These are phyloP conservation scores for Dalechampia spathulata DNA, from an alignment of 441 rosid species.

Conservation along the genomic window DNA sequence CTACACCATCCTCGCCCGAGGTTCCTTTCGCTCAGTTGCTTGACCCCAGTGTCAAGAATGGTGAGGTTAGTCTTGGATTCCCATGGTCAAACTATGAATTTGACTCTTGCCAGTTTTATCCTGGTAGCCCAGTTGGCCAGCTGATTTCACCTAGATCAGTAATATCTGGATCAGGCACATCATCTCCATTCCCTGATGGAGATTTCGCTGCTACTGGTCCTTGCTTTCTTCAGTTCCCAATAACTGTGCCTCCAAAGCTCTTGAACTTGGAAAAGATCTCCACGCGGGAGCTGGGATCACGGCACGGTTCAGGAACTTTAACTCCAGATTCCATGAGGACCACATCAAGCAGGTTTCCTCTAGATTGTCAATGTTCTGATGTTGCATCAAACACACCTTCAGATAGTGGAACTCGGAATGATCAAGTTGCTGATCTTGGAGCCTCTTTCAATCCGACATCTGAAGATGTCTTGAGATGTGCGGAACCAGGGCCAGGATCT, in stretches of 20 bases:
- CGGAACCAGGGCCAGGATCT: constrained; percentile 37
- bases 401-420: constrained; percentile 14
- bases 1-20: constrained; percentile 93
- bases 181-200: constrained; percentile 86
- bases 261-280: constrained; percentile 48
- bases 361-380: constrained; percentile 25
- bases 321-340: constrained; percentile 43
- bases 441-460: constrained; percentile 45
- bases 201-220: constrained; percentile 33
- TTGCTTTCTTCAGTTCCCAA: constrained; percentile 47
- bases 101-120: constrained; percentile 73
- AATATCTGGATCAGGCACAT: constrained; percentile 75
- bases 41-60: constrained; percentile 36
- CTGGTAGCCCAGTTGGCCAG: constrained; percentile 93
- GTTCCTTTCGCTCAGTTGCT: constrained; percentile 89
- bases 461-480: constrained; percentile 41
- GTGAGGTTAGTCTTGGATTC: constrained; percentile 35
- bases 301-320: constrained; percentile 38
- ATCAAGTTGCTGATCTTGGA: constrained; percentile 28
- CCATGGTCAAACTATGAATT: constrained; percentile 58
- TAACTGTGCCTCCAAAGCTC: constrained; percentile 56
- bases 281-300: constrained; percentile 30
- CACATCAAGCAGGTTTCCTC: constrained; percentile 26
- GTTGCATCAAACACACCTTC: constrained; percentile 15
- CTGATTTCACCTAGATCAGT: constrained; percentile 87